Evolutionary conservation across 129 eudicot genomes (phyloP).

Genomic region (Ambrosia trifida): DNA sequence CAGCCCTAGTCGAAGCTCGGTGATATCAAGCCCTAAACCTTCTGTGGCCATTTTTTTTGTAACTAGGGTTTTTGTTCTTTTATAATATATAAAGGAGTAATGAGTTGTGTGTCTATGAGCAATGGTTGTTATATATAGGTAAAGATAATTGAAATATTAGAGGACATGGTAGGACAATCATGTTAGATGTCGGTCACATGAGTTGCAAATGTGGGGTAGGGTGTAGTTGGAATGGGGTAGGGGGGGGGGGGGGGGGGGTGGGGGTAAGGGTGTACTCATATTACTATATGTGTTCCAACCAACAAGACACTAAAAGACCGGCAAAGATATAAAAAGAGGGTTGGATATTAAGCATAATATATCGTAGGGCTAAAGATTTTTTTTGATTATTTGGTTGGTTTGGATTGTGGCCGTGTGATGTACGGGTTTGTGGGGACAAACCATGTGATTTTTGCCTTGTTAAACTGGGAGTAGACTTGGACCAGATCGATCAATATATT

Average conservation of each 20-base stretch:
- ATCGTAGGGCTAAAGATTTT: conserved; percentile 29
- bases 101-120: conserved; percentile 11
- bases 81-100: neutral
- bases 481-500: neutral
- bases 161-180: conserved; percentile 19
- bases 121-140: conserved; percentile 8
- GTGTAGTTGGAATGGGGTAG: neutral
- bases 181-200: conserved; percentile 18
- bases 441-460: conserved; percentile 26
- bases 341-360: conserved; percentile 20
- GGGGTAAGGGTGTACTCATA: neutral
- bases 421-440: conserved; percentile 28
- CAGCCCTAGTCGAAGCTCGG: conserved; percentile 8
- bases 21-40: conserved; percentile 8
- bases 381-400: conserved; percentile 24
- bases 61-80: neutral
- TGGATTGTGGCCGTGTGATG: conserved; percentile 28
- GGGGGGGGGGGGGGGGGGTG: conserved; percentile 2
- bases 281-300: conserved; percentile 27
- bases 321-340: conserved; percentile 20
- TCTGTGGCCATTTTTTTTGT: neutral
- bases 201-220: conserved; percentile 18
- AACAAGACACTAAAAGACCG: conserved; percentile 21
- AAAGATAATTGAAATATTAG: neutral
- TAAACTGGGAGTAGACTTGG: conserved; percentile 6